Base-by-base conservation (phyloP, 2,329 filamentous ascomycete species). In the Didymella sp. region DNA sequence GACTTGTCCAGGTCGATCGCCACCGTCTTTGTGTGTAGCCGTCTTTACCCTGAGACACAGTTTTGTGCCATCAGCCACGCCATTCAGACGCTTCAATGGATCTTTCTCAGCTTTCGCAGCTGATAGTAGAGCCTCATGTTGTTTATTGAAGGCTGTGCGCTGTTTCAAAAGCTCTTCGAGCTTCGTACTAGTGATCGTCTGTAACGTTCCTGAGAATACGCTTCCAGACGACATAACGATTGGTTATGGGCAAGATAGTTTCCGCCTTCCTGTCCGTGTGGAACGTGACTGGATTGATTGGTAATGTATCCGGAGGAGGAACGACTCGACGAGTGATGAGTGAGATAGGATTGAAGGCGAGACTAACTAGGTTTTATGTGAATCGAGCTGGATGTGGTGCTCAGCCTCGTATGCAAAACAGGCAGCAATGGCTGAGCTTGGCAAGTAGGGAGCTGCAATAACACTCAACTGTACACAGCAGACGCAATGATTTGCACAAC, bases 111-210 rank as follows among this genome's bases (percentile, higher is more conserved):
- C 54, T 27, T 64, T 31, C 1, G 52, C 54, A 15, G 58, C 38
- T 13, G 41, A 52, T 15, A 66, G 28, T 8, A 74, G 56, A 15
- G 46, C 38, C 5, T 57, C 61, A 24, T 74, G 60, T 6, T 75
- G 70, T 28, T 65, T 66, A 24, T 71, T 60, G 40, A 79, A 75
- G 13, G 63, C 61, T 7, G 58, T 56, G 2, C 68, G 69, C 24
- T 73, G 70, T 67, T 78, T 75, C 4, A 70, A 64, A 9, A 79
- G 66, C 54, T 76, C 74, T 49, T 72, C 64, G 3, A 76, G 63
- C 44, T 76, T 76, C 15, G 73, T 73, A 9, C 59, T 71, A 2
- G 73, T 76, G 56, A 76, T 75, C 8, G 70, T 69, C 22, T 73
- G 72, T 13, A 76, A 64, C 1, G 73, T 76, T 43, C 69, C 60